phyloP scores from a whole-genome alignment of 768 basidiomycete genomes.

The Infundibulicybe gibba region DNA sequence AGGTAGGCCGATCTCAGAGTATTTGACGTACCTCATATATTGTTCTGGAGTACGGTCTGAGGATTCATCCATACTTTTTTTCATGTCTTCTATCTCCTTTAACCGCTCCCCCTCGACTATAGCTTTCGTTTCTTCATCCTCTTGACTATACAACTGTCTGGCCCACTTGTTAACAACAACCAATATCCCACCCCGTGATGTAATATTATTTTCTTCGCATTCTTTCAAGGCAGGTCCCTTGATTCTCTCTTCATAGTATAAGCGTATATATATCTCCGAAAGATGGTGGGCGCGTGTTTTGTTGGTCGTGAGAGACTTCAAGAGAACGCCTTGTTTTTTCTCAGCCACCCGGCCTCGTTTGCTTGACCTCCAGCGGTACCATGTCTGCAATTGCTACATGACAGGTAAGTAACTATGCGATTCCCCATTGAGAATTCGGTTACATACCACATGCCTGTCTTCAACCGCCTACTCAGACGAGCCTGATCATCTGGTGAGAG shows the following conservation, averaged over 20 bases:
- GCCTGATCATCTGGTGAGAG: constrained; percentile 16
- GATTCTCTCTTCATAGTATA: not conserved
- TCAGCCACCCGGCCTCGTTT: not conserved
- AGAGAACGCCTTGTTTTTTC: not conserved
- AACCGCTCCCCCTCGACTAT: no score
- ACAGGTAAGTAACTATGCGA: not conserved
- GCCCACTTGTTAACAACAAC: not conserved
- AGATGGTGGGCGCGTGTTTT: not conserved
- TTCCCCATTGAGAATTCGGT: not conserved
- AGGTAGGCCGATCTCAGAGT: not conserved
- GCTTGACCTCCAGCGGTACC: not conserved
- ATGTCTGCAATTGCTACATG: not conserved
- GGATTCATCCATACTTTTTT: not conserved
- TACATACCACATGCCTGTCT: not conserved
- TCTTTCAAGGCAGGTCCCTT: not conserved
- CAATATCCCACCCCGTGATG: not conserved
- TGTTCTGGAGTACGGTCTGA: not conserved
- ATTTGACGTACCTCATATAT: not conserved
- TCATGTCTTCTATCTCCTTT: not conserved
- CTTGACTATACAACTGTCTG: not conserved
- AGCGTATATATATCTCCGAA: not conserved
- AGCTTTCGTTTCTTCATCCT: not conserved
- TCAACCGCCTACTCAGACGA: no score
- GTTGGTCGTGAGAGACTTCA: not conserved
- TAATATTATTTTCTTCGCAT: not conserved